Conservation (phyloP, 2,329 filamentous ascomycete genomes). For the Phaeoacremonium minimum region DNA sequence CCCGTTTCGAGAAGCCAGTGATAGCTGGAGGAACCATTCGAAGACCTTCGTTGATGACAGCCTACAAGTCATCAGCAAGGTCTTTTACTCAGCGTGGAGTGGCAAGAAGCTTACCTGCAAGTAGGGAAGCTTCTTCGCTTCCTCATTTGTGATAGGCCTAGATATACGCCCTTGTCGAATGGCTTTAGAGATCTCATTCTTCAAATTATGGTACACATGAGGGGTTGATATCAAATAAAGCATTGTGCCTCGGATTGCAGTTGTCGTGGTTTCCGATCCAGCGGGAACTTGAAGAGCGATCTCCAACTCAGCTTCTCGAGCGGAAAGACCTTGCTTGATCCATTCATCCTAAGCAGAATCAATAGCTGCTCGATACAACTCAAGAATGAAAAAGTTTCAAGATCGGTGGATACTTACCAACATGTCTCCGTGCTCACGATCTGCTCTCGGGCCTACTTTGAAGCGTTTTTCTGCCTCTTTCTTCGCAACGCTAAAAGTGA, state of each 20-base stretch:
- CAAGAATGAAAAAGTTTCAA: too few species aligned
- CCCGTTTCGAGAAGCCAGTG: slow-evolving; percentile 14
- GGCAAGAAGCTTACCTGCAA: slow-evolving; percentile 12
- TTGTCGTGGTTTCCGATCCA: slow-evolving; percentile 45
- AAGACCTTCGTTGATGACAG: slow-evolving; percentile 27
- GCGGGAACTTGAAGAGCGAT: slow-evolving; percentile 23
- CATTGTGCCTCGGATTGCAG: slow-evolving; percentile 37
- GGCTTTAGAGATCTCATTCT: slow-evolving; percentile 27
- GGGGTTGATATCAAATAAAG: slow-evolving; percentile 40
- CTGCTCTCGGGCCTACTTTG: too few species aligned
- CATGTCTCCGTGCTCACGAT: not conserved
- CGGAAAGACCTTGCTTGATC: slow-evolving; percentile 1
- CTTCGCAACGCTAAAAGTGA: too few species aligned
- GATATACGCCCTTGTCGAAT: slow-evolving; percentile 29
- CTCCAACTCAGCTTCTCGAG: slow-evolving; percentile 1
- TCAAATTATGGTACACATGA: slow-evolving; percentile 30
- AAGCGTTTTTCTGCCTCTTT: too few species aligned
- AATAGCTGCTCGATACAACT: too few species aligned
- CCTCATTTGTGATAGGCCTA: slow-evolving; percentile 15
- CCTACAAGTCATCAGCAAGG: slow-evolving; percentile 3
- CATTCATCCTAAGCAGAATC: slow-evolving; percentile 2
- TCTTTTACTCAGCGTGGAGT: not conserved
- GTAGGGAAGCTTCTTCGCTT: slow-evolving; percentile 20
- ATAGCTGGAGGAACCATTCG: slow-evolving; percentile 23
- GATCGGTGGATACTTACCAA: slow-evolving; percentile 1